These are phyloP conservation scores for Globisporangium echinulatum DNA, from an alignment of 352 stramenopile species.

Conservation along the genomic window DNA sequence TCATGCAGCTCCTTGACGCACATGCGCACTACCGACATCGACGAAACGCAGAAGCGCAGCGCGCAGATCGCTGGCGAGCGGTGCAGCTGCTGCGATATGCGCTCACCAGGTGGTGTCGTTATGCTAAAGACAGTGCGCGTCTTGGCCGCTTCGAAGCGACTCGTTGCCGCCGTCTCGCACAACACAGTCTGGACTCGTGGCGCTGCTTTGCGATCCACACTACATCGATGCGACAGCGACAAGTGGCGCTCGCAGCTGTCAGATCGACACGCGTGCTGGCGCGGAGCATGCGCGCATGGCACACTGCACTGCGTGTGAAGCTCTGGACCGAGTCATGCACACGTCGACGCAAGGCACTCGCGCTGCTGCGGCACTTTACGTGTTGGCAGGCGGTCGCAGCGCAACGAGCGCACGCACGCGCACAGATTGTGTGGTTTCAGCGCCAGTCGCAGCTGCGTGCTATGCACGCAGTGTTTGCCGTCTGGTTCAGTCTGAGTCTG, in stretches of 20 bases:
- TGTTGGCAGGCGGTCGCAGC: conserved; percentile 1
- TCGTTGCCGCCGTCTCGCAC: background rate
- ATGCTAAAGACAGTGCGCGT: background rate
- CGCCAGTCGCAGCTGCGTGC: conserved; percentile 11
- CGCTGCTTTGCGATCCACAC: background rate
- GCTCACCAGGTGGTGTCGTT: background rate
- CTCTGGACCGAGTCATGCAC: conserved; percentile 1
- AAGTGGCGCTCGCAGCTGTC: background rate
- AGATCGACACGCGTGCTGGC: background rate
- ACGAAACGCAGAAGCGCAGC: background rate
- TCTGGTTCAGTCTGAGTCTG: conserved; percentile 24
- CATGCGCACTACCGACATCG: background rate
- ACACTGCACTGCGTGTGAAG: conserved; percentile 4
- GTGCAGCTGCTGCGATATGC: background rate
- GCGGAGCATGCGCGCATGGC: conserved; percentile 1
- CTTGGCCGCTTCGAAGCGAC: background rate
- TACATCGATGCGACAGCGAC: background rate
- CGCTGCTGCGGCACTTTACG: conserved; percentile 1
- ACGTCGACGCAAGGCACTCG: background rate
- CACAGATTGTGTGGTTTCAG: conserved; percentile 2
- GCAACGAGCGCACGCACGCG: background rate
- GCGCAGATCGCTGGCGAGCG: background rate
- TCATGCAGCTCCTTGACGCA: conserved; percentile 1
- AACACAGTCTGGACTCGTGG: conserved; percentile 1
- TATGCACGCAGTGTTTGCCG: conserved; percentile 9